Evolutionary conservation across 768 basidiomycete genomes (phyloP).

Genomic region (Leccinellum luteum): DNA sequence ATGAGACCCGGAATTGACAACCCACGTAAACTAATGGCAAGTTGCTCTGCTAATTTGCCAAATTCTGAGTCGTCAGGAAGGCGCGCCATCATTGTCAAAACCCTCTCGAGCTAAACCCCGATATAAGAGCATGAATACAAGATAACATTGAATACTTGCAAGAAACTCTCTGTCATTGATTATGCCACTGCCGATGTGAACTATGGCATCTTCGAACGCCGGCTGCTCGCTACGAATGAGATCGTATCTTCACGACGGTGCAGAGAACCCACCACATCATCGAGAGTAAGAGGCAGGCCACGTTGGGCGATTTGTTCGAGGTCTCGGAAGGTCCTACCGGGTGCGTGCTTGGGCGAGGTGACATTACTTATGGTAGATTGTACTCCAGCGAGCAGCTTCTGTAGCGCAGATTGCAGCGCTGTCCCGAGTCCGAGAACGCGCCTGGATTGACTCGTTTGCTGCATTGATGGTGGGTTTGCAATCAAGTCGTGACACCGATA

Average conservation of each 20-base stretch:
- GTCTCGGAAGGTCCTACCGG: constrained; percentile 22
- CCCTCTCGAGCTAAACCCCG: constrained; percentile 55
- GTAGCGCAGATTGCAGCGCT: constrained; percentile 6
- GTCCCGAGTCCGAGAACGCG: too few species aligned
- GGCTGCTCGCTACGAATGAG: constrained; percentile 32
- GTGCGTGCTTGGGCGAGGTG: not conserved
- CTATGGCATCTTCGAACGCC: constrained; percentile 47
- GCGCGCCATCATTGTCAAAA: constrained; percentile 60
- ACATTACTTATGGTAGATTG: constrained; percentile 1
- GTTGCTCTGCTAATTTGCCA: constrained; percentile 42
- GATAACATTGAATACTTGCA: constrained; percentile 35
- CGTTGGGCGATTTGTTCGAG: constrained; percentile 28
- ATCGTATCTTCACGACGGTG: not conserved
- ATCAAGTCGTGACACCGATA: too few species aligned
- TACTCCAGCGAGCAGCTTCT: constrained; percentile 13
- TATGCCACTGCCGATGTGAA: constrained; percentile 34
- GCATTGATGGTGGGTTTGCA: too few species aligned
- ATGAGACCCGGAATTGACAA: constrained; percentile 4
- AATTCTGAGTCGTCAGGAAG: constrained; percentile 32
- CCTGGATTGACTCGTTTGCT: too few species aligned
- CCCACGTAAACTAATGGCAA: constrained; percentile 57
- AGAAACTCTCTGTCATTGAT: constrained; percentile 61
- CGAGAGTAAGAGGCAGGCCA: constrained; percentile 24
- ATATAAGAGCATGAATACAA: constrained; percentile 4
- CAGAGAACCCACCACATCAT: constrained; percentile 28